Evolutionary conservation across 208 protist species (phyloP).

Genomic region (Trypanosoma avium): DNA sequence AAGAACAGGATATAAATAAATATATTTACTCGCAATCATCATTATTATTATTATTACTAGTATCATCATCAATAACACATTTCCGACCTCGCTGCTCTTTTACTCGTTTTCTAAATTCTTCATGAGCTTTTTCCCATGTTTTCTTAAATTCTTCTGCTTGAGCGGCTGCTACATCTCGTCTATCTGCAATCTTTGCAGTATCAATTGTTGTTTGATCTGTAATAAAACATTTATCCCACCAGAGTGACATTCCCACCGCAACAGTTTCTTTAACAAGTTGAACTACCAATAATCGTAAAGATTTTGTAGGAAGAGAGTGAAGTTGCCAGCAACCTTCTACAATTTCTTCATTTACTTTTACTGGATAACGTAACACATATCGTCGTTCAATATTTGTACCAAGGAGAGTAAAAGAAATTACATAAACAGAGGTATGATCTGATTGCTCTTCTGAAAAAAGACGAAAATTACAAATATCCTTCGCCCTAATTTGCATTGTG

Average conservation of each 20-base stretch:
- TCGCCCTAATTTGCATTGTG: conserved; percentile 32
- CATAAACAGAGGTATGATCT: conserved; percentile 11
- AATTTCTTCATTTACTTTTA: conserved; percentile 60
- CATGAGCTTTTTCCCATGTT: conserved; percentile 69
- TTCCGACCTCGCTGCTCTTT: conserved; percentile 22
- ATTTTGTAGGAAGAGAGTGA: conserved; percentile 36
- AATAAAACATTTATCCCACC: conserved; percentile 77
- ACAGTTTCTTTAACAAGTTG: conserved; percentile 71
- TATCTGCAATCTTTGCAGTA: conserved; percentile 42
- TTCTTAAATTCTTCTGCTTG: conserved; percentile 45
- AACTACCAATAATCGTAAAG: conserved; percentile 57
- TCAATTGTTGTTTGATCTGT: conserved; percentile 62
- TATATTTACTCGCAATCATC: no score
- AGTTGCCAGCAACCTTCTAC: conserved; percentile 81
- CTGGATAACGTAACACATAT: conserved; percentile 52
- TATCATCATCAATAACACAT: conserved; percentile 11
- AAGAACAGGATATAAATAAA: no score
- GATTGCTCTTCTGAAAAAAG: conserved; percentile 29
- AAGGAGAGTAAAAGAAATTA: conserved; percentile 17
- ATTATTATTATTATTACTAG: no score
- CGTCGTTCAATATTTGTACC: conserved; percentile 10
- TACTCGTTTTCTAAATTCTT: conserved; percentile 56
- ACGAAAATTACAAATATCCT: conserved; percentile 43
- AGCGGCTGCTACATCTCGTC: conserved; percentile 24
- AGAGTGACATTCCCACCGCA: conserved; percentile 56